Evolutionary conservation across 140 eudicot genomes (phyloP).

Genomic region (Bidens hawaiensis): DNA sequence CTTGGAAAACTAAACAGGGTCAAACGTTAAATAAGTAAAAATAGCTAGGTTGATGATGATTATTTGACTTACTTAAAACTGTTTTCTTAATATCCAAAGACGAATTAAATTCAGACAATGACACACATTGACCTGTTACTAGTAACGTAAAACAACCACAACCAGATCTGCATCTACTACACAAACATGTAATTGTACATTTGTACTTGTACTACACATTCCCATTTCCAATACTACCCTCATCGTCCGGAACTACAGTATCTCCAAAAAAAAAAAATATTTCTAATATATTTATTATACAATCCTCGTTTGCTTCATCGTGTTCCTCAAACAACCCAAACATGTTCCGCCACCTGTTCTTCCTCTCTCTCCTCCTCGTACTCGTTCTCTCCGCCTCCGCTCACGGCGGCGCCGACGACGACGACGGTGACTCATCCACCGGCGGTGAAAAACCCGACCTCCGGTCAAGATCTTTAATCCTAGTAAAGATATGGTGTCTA

Average conservation of each 20-base stretch:
- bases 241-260: background rate
- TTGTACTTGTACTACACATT: conserved; percentile 24
- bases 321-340: conserved; percentile 1
- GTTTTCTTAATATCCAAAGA: too few species aligned
- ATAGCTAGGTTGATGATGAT: too few species aligned
- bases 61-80: too few species aligned
- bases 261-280: too few species aligned
- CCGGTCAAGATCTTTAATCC: conserved; percentile 44
- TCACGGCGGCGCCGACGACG: conserved; percentile 32
- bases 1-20: too few species aligned
- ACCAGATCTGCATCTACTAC: background rate
- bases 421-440: too few species aligned
- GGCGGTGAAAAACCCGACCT: conserved; percentile 42
- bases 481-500: conserved; percentile 78
- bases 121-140: background rate
- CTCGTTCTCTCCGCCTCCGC: conserved; percentile 40
- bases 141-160: background rate
- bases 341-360: conserved; percentile 36
- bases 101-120: background rate
- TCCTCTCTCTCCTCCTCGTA: conserved; percentile 28
- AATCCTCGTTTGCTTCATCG: background rate
- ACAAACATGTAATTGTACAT: too few species aligned
- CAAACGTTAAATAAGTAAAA: too few species aligned
- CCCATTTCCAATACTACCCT: background rate
- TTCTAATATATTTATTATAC: too few species aligned